Evolutionary conservation across 1,139 yeast genomes (phyloP).

Genomic region (Saccharomyces pastorianus): DNA sequence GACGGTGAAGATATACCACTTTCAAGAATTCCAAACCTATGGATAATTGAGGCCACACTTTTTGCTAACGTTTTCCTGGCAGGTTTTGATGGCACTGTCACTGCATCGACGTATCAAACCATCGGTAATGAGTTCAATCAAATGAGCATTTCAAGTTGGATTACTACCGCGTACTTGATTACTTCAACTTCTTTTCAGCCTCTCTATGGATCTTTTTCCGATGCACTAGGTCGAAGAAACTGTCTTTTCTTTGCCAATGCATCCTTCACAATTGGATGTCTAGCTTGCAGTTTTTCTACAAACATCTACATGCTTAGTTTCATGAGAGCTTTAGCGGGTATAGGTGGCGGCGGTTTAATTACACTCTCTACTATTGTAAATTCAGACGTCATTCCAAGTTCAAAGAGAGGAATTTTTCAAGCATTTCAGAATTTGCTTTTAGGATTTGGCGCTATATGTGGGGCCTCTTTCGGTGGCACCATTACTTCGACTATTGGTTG

Average conservation of each 20-base stretch:
- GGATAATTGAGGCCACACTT: conserved; percentile 14
- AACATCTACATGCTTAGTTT: conserved; percentile 40
- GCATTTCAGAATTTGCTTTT: conserved; percentile 52
- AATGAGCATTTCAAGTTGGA: conserved; percentile 47
- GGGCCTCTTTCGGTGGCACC: conserved; percentile 61
- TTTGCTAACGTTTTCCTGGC: conserved; percentile 38
- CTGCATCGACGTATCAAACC: conserved; percentile 47
- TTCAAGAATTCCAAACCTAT: conserved; percentile 9
- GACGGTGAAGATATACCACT: conserved; percentile 5
- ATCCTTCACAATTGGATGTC: conserved; percentile 44
- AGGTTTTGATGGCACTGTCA: conserved; percentile 50
- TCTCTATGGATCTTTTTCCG: conserved; percentile 69
- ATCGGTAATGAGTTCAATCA: conserved; percentile 50
- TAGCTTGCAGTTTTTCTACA: conserved; percentile 40
- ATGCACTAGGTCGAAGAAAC: conserved; percentile 65
- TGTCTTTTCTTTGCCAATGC: conserved; percentile 41
- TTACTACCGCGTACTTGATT: conserved; percentile 49
- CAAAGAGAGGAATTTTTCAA: conserved; percentile 49
- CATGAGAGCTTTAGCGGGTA: conserved; percentile 49
- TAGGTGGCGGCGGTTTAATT: conserved; percentile 54
- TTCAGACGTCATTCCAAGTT: conserved; percentile 45
- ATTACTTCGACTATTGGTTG: conserved; percentile 63
- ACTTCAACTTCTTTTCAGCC: conserved; percentile 62
- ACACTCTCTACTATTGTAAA: conserved; percentile 45
- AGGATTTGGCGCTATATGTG: conserved; percentile 57